Evolutionary conservation across 768 basidiomycete species (phyloP).

Genomic region (Hygrocybe coccinea): DNA sequence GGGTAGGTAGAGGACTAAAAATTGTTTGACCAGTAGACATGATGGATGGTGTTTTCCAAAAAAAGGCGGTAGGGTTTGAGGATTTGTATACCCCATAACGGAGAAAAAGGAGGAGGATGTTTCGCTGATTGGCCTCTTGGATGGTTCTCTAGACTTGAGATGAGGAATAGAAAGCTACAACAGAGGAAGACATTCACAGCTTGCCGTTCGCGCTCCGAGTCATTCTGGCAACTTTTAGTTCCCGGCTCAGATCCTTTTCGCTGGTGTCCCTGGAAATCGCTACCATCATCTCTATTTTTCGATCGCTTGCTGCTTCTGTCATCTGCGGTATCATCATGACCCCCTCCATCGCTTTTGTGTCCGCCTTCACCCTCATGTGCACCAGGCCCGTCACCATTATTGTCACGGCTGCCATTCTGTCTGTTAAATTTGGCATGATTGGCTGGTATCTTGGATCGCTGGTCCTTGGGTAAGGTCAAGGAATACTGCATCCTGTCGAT

Average conservation of each 20-base stretch:
- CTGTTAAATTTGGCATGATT: background rate
- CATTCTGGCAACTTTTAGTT: too few species aligned
- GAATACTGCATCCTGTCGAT: background rate
- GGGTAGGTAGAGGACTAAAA: constrained; percentile 6
- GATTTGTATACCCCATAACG: constrained; percentile 1
- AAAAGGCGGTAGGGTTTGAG: background rate
- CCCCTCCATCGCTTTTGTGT: background rate
- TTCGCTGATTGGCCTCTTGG: background rate
- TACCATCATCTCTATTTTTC: background rate
- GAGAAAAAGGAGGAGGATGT: background rate
- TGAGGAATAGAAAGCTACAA: background rate
- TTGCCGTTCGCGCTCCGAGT: too few species aligned
- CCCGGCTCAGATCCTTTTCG: too few species aligned
- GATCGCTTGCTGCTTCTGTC: background rate
- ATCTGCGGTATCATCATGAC: background rate
- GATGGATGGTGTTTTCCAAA: constrained; percentile 8
- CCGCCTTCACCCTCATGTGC: background rate
- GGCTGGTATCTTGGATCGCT: background rate
- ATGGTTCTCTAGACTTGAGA: background rate
- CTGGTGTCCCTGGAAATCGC: background rate
- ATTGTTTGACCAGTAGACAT: background rate
- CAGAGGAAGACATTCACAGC: background rate
- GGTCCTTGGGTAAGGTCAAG: background rate
- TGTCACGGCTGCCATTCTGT: background rate
- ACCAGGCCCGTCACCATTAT: background rate